A percentile compares a stretch with the other conserved stretches of the same genome.
Evolutionary conservation across 345 rosid genomes (phyloP).

Genomic region (Firmiana major): DNA sequence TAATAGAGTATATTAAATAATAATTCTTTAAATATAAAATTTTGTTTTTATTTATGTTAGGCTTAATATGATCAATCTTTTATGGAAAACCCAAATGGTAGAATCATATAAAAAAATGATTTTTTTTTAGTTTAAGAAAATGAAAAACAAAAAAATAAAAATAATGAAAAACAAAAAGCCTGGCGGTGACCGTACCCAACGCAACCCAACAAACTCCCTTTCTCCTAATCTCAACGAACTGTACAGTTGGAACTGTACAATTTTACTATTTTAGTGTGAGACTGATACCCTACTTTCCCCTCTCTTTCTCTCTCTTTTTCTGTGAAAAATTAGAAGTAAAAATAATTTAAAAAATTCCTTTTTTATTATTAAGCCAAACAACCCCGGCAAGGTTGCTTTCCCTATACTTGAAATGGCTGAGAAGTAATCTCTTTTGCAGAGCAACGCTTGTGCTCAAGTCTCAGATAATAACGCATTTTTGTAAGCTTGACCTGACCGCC

Average conservation of each 20-base stretch:
- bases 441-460: background rate
- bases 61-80: background rate
- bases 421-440: background rate
- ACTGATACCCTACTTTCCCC: background rate
- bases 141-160: background rate
- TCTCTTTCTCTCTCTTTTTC: conserved; percentile 5
- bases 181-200: conserved; percentile 9
- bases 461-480: background rate
- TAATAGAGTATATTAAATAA: too few relatives aligned
- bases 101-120: too few relatives aligned
- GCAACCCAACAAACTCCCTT: background rate
- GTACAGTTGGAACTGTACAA: conserved; percentile 16
- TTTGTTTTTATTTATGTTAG: background rate
- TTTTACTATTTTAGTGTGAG: background rate
- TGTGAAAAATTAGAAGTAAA: background rate
- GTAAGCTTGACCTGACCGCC: conserved; percentile 16
- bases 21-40: too few relatives aligned
- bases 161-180: background rate
- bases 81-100: background rate
- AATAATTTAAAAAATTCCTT: background rate
- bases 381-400: conserved; percentile 31
- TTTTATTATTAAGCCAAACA: conserved; percentile 1
- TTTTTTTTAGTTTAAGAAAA: background rate
- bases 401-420: conserved; percentile 15
- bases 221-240: conserved; percentile 20